Percentiles rank a stretch among this genome's conserved stretches.
phyloP scores from a whole-genome alignment of 2,329 filamentous ascomycete genomes.

The Herpomyces periplanetae region DNA sequence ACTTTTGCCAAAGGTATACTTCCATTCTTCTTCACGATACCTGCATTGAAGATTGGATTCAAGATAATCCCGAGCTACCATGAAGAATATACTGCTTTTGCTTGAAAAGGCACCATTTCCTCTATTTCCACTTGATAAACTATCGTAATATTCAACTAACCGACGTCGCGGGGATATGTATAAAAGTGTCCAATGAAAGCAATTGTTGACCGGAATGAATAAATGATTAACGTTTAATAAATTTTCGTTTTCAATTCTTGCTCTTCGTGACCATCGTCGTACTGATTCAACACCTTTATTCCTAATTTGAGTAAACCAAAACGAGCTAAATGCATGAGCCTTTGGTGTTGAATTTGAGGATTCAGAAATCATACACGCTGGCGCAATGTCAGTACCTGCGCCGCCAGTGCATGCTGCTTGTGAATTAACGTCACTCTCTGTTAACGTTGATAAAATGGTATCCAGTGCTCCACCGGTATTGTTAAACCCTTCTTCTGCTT shows the following conservation, averaged over 20 bases:
- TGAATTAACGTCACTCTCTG: conserved; percentile 13
- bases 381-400: no score
- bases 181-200: conserved; percentile 28
- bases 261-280: conserved; percentile 16
- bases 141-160: conserved; percentile 27
- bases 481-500: no score
- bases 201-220: conserved; percentile 21
- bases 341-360: conserved; percentile 15
- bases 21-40: conserved; percentile 20
- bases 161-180: conserved; percentile 20
- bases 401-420: no score
- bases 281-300: conserved; percentile 11
- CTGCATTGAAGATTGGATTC: conserved; percentile 14
- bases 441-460: no score
- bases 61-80: conserved; percentile 15
- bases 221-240: conserved; percentile 24
- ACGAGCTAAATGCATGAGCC: conserved; percentile 21
- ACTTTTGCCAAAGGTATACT: conserved; percentile 11
- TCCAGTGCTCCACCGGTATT: no score
- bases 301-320: conserved; percentile 18
- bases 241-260: conserved; percentile 17
- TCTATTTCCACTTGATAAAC: conserved; percentile 14
- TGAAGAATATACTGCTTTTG: conserved; percentile 9
- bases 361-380: no score
- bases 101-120: no score